Percentiles rank a stretch among this genome's conserved stretches.
phyloP scores from a whole-genome alignment of 2,329 filamentous ascomycete genomes.

The Chalara sp. region DNA sequence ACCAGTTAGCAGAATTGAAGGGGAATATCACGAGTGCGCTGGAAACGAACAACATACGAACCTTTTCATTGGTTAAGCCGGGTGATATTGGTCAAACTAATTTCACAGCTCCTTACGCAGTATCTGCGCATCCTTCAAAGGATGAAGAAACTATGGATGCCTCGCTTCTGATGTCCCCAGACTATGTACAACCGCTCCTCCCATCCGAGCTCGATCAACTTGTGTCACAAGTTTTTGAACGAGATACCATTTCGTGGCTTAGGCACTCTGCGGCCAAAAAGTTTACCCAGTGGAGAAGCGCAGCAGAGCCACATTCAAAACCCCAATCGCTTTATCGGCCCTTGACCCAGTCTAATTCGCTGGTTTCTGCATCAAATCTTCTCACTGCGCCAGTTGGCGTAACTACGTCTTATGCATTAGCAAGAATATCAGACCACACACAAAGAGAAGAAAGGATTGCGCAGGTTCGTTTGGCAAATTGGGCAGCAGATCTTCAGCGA shows the following conservation, averaged over 20 bases:
- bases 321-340: slow-evolving; percentile 31
- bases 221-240: slow-evolving; percentile 69
- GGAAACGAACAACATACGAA: slow-evolving; percentile 47
- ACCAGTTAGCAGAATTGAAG: slow-evolving; percentile 54
- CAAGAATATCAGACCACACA: slow-evolving; percentile 52
- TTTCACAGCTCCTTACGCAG: slow-evolving; percentile 55
- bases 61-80: slow-evolving; percentile 53
- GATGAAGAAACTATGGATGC: slow-evolving; percentile 87
- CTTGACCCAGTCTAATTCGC: slow-evolving; percentile 18
- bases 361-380: slow-evolving; percentile 11
- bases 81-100: slow-evolving; percentile 16
- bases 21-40: slow-evolving; percentile 50
- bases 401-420: slow-evolving; percentile 48
- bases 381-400: slow-evolving; percentile 23
- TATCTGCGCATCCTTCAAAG: slow-evolving; percentile 66
- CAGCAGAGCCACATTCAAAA: slow-evolving; percentile 22
- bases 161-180: slow-evolving; percentile 84
- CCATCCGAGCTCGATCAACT: slow-evolving; percentile 66
- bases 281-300: slow-evolving; percentile 62
- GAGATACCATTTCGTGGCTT: slow-evolving; percentile 72
- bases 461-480: slow-evolving; percentile 69
- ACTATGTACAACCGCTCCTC: slow-evolving; percentile 77
- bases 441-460: slow-evolving; percentile 54
- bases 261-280: slow-evolving; percentile 80
- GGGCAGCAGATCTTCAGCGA: slow-evolving; percentile 75